Percentiles rank a stretch among this genome's conserved stretches.
phyloP scores from a whole-genome alignment of 192 early-diverging fungal genomes.

The Umbelopsis ramanniana region DNA sequence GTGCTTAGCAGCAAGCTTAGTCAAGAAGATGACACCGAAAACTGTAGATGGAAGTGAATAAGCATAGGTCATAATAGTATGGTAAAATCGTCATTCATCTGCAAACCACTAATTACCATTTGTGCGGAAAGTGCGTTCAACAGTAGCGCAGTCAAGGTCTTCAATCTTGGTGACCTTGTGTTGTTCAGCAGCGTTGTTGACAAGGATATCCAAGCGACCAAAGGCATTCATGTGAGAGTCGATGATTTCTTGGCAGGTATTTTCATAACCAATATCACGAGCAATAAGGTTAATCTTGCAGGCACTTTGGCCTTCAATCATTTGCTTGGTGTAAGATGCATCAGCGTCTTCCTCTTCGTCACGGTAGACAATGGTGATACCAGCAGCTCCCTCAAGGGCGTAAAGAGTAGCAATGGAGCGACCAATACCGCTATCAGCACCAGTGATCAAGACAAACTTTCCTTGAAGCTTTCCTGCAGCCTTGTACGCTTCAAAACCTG shows the following conservation, averaged over 20 bases:
- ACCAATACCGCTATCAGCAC: slow-evolving; percentile 56
- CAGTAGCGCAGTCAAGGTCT: slow-evolving; percentile 42
- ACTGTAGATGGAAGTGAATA: slow-evolving; percentile 26
- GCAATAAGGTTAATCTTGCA: slow-evolving; percentile 40
- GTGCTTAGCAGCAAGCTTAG: slow-evolving; percentile 51
- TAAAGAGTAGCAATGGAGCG: slow-evolving; percentile 56
- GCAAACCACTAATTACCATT: slow-evolving; percentile 29
- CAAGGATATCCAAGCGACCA: slow-evolving; percentile 47
- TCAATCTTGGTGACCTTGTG: slow-evolving; percentile 43
- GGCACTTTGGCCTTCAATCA: slow-evolving; percentile 39
- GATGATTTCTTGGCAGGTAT: slow-evolving; percentile 46
- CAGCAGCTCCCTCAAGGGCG: slow-evolving; percentile 50
- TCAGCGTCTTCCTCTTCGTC: slow-evolving; percentile 59
- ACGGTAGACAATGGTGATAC: slow-evolving; percentile 55
- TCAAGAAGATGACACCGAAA: slow-evolving; percentile 52
- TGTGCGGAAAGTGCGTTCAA: slow-evolving; percentile 55
- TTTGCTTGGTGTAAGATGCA: slow-evolving; percentile 47
- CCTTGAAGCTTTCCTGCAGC: slow-evolving; percentile 47
- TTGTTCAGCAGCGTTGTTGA: slow-evolving; percentile 51
- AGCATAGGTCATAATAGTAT: slow-evolving; percentile 2
- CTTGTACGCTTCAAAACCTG: slow-evolving; percentile 47
- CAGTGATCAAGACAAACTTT: slow-evolving; percentile 55
- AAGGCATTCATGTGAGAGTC: slow-evolving; percentile 43
- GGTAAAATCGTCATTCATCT: neutral
- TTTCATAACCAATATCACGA: slow-evolving; percentile 46